Conservation (phyloP, 2,329 filamentous ascomycete genomes). For the Fusarium sp. region DNA sequence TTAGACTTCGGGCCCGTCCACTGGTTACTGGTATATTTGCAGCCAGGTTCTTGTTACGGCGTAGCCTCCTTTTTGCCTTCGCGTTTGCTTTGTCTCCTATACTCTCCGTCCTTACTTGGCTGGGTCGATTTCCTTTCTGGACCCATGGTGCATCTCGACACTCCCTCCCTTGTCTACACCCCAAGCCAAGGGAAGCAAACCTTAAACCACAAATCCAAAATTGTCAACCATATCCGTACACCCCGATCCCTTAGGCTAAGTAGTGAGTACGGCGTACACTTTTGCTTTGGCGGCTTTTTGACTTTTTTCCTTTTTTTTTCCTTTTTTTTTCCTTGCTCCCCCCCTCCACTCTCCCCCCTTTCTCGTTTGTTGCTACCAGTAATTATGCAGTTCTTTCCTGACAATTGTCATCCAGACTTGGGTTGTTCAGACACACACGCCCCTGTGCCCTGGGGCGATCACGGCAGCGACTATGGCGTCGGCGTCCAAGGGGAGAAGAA, state of each 20-base stretch:
- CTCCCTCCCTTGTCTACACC: slow-evolving; percentile 30
- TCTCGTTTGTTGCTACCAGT: neutral
- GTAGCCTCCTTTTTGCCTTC: slow-evolving; percentile 29
- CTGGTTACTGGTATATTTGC: slow-evolving; percentile 17
- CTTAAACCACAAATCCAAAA: slow-evolving; percentile 32
- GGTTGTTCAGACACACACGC: slow-evolving; percentile 15
- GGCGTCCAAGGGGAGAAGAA: slow-evolving; percentile 18
- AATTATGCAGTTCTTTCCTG: neutral
- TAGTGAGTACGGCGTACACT: slow-evolving; percentile 22
- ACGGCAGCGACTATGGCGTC: slow-evolving; percentile 22
- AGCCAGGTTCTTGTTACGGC: slow-evolving; percentile 20
- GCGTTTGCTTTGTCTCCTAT: neutral
- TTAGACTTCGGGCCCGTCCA: slow-evolving; percentile 43
- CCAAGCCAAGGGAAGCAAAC: slow-evolving; percentile 26
- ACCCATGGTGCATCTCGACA: slow-evolving; percentile 19
- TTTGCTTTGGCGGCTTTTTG: slow-evolving; percentile 15
- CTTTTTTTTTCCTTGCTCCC: neutral
- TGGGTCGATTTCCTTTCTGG: slow-evolving; percentile 22
- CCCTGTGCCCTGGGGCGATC: slow-evolving; percentile 25
- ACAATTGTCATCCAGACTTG: slow-evolving; percentile 17
- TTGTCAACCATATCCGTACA: slow-evolving; percentile 13
- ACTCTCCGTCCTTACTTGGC: slow-evolving; percentile 14
- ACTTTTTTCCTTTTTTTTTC: neutral
- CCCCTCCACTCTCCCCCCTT: slow-evolving; percentile 11
- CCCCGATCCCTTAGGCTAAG: slow-evolving; percentile 16